Evolutionary conservation across 257 asterid genomes (phyloP).

Genomic region (Coffea eugenioides): DNA sequence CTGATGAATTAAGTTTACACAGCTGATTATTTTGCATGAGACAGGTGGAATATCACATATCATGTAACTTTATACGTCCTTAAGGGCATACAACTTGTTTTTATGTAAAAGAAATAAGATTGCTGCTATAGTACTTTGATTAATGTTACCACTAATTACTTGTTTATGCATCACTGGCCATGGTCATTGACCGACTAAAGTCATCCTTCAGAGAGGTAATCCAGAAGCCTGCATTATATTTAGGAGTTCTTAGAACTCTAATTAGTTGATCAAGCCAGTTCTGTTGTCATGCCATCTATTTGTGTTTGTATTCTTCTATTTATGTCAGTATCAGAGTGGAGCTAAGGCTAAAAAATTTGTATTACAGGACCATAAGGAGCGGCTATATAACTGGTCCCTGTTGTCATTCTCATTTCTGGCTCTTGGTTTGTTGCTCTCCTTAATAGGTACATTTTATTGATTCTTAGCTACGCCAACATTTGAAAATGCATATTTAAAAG

Average conservation of each 20-base stretch:
- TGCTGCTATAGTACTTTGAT: no score
- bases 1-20: background rate
- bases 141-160: no score
- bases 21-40: background rate
- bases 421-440: slow-evolving; percentile 57
- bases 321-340: background rate
- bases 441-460: slow-evolving; percentile 45
- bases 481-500: background rate
- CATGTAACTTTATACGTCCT: background rate
- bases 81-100: background rate
- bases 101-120: background rate
- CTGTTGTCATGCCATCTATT: background rate
- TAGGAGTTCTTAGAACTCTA: background rate
- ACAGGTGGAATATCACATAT: background rate
- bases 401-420: slow-evolving; percentile 56
- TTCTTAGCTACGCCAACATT: background rate
- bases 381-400: slow-evolving; percentile 62
- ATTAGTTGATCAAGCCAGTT: background rate
- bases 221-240: background rate
- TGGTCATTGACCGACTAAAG: no score
- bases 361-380: slow-evolving; percentile 69
- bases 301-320: background rate
- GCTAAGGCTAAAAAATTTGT: slow-evolving; percentile 24
- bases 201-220: background rate
- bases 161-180: no score